Percentiles rank a stretch among this genome's conserved stretches.
Evolutionary conservation across 805 yeast species (phyloP).

Genomic region (Metschnikowia arizonensis): DNA sequence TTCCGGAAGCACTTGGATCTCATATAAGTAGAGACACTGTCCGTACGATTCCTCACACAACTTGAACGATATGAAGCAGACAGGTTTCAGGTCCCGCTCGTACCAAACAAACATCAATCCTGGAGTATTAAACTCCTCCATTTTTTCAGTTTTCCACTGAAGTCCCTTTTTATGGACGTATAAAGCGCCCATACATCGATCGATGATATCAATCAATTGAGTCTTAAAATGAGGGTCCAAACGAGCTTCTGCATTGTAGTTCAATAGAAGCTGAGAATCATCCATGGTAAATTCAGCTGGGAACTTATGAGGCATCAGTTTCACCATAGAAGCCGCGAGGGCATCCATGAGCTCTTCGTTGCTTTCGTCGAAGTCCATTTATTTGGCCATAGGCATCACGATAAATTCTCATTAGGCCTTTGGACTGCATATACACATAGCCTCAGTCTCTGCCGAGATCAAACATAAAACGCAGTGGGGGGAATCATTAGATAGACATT

Average conservation of each 20-base stretch:
- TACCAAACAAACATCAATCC: conserved; percentile 46
- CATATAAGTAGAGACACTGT: conserved; percentile 47
- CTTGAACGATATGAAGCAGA: conserved; percentile 47
- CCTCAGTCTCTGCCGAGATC: not conserved
- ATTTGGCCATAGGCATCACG: not conserved
- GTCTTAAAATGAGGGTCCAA: not conserved
- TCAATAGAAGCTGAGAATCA: not conserved
- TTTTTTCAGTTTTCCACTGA: conserved; percentile 42
- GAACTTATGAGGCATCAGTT: conserved; percentile 8
- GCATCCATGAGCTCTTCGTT: conserved; percentile 10
- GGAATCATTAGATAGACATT: too few species aligned
- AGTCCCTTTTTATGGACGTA: conserved; percentile 30
- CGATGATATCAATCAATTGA: conserved; percentile 24
- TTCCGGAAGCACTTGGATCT: conserved; percentile 44
- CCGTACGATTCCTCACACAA: conserved; percentile 38
- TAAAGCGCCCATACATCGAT: conserved; percentile 25
- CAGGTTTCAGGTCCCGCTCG: conserved; percentile 4
- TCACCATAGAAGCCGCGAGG: conserved; percentile 9
- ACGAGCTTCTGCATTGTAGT: conserved; percentile 1
- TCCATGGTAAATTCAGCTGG: conserved; percentile 4
- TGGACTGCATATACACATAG: not conserved
- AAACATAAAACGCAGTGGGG: not conserved
- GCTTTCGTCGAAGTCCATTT: conserved; percentile 14
- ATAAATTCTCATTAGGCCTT: not conserved
- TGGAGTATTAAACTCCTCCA: conserved; percentile 42